These are phyloP conservation scores for Psilocybe cyanescens DNA, from an alignment of 768 basidiomycete genomes.

Conservation along the genomic window DNA sequence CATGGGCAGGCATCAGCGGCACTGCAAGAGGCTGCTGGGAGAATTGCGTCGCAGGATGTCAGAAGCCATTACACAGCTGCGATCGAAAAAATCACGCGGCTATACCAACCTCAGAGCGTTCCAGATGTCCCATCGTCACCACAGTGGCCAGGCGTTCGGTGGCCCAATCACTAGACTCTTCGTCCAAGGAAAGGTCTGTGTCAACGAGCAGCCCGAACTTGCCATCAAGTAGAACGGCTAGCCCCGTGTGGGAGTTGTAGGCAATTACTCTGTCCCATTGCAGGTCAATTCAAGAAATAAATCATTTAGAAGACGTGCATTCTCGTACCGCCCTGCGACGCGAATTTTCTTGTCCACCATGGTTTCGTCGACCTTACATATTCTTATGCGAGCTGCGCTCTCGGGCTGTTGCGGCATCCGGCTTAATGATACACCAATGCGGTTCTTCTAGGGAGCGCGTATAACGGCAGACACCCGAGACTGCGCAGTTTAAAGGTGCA, in stretches of 20 bases:
- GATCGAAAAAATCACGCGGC: background rate
- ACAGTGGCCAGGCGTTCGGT: constrained; percentile 54
- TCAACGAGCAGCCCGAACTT: constrained; percentile 61
- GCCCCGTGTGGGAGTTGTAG: constrained; percentile 53
- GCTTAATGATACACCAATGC: background rate
- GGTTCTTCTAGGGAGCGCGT: background rate
- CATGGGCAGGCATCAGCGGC: constrained; percentile 45
- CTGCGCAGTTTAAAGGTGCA: background rate
- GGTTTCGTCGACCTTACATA: constrained; percentile 42
- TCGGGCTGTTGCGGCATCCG: constrained; percentile 55
- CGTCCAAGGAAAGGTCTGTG: constrained; percentile 52
- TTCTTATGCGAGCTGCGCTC: constrained; percentile 44
- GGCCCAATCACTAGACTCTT: constrained; percentile 47
- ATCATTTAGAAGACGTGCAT: background rate
- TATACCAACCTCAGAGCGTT: constrained; percentile 43
- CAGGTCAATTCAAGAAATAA: background rate
- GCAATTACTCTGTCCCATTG: constrained; percentile 49
- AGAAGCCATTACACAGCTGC: background rate
- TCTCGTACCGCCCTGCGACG: constrained; percentile 59
- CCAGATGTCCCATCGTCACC: constrained; percentile 63
- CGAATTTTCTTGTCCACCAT: constrained; percentile 57
- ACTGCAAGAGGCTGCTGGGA: constrained; percentile 41
- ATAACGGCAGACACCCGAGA: background rate
- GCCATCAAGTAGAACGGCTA: constrained; percentile 53
- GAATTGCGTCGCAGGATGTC: constrained; percentile 8